Evolutionary conservation across 805 yeast species (phyloP).

Genomic region (Saturnispora saitoi): DNA sequence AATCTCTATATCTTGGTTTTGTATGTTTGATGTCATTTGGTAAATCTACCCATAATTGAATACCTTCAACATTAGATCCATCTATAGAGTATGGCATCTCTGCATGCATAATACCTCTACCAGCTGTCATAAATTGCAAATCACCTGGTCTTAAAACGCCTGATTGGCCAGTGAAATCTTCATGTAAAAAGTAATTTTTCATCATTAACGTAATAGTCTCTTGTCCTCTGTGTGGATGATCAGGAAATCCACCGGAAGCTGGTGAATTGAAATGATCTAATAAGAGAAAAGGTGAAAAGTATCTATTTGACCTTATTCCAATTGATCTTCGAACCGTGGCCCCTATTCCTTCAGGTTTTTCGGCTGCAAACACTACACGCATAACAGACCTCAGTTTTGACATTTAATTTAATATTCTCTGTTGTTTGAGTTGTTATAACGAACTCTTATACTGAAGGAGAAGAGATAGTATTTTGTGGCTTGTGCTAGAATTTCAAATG

Average conservation of each 20-base stretch:
- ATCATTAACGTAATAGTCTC: conserved; percentile 65
- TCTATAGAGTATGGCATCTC: conserved; percentile 68
- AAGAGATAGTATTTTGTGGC: neutral
- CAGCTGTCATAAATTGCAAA: conserved; percentile 91
- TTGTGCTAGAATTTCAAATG: neutral
- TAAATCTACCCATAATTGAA: conserved; percentile 85
- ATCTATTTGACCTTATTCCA: conserved; percentile 58
- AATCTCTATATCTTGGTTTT: conserved; percentile 72
- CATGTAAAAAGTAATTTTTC: conserved; percentile 66
- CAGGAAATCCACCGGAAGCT: conserved; percentile 69
- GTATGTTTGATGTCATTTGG: conserved; percentile 55
- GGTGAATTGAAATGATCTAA: conserved; percentile 66
- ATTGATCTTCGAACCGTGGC: conserved; percentile 76
- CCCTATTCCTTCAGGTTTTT: conserved; percentile 80
- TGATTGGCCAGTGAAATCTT: conserved; percentile 78
- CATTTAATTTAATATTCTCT: neutral
- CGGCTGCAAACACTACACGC: conserved; percentile 48
- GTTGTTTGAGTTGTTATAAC: neutral
- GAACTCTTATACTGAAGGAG: neutral
- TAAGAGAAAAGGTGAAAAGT: conserved; percentile 76
- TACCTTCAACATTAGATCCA: conserved; percentile 46
- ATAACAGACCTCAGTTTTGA: conserved; percentile 38
- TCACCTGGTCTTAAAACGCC: conserved; percentile 78
- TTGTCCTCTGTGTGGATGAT: conserved; percentile 78
- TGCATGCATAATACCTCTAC: conserved; percentile 75